Evolutionary conservation across 768 basidiomycete species (phyloP).

Genomic region (Coprinopsis sp.): DNA sequence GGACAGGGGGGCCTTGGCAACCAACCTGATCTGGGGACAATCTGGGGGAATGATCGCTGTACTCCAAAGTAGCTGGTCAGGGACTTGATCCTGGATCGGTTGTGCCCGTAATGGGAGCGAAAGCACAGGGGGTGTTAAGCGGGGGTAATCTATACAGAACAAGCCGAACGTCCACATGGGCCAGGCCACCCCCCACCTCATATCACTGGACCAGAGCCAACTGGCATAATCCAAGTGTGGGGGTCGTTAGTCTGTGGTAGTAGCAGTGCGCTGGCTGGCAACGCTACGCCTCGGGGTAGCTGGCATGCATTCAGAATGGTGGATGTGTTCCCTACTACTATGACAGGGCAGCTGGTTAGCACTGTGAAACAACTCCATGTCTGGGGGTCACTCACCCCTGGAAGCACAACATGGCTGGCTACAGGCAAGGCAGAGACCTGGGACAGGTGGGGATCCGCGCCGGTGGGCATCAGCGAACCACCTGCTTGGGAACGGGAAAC

Average conservation of each 20-base stretch:
- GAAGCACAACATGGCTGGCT: conserved; percentile 1
- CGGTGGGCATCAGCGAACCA: conserved; percentile 12
- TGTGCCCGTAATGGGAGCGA: background rate
- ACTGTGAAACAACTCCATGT: background rate
- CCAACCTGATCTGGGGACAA: background rate
- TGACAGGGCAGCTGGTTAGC: background rate
- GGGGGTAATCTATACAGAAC: background rate
- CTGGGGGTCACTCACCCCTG: background rate
- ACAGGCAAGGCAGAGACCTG: conserved; percentile 11
- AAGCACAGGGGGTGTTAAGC: conserved; percentile 1
- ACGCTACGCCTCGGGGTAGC: no score
- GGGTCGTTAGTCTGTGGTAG: background rate
- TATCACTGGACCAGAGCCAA: background rate
- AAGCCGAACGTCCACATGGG: background rate
- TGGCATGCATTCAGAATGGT: no score
- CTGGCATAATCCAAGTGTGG: background rate
- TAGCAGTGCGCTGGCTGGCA: background rate
- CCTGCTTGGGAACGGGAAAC: conserved; percentile 11
- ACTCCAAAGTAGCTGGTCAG: conserved; percentile 1
- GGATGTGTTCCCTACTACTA: background rate
- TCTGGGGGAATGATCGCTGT: background rate
- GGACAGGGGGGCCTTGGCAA: background rate
- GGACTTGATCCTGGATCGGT: background rate
- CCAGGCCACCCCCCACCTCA: background rate
- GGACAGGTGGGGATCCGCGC: conserved; percentile 12